A percentile compares a stretch with the other conserved stretches of the same genome.
These are phyloP conservation scores for Fusarium anguioides DNA, from an alignment of 2,329 filamentous ascomycete genomes.

Conservation along the genomic window DNA sequence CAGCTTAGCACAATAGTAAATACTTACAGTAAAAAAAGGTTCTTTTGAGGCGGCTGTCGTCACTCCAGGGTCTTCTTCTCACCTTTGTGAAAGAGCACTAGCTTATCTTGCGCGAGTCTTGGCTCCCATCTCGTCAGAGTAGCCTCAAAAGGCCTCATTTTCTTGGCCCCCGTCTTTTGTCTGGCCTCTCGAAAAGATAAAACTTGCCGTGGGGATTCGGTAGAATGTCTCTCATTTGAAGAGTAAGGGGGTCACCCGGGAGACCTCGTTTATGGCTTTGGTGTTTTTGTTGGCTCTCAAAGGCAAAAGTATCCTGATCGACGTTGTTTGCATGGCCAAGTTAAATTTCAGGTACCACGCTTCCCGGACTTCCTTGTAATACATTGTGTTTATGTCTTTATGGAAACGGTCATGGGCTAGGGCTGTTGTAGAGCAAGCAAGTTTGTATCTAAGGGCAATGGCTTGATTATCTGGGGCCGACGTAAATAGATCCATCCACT, in stretches of 20 bases:
- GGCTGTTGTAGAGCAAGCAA: background rate
- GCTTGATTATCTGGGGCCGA: slow-evolving; percentile 25
- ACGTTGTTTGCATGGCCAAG: slow-evolving; percentile 1
- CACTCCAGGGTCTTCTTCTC: slow-evolving; percentile 27
- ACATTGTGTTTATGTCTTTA: slow-evolving; percentile 11
- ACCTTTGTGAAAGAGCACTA: slow-evolving; percentile 10
- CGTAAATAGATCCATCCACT: slow-evolving; percentile 25
- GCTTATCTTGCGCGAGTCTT: background rate
- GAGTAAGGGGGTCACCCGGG: background rate
- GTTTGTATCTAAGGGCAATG: background rate
- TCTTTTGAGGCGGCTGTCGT: slow-evolving; percentile 18
- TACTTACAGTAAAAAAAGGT: background rate
- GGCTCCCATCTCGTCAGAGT: slow-evolving; percentile 24
- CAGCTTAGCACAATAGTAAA: background rate
- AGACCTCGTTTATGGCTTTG: slow-evolving; percentile 4
- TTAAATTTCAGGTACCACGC: slow-evolving; percentile 5
- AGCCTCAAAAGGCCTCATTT: slow-evolving; percentile 37
- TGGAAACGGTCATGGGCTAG: slow-evolving; percentile 12
- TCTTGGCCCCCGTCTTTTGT: slow-evolving; percentile 4
- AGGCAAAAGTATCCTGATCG: slow-evolving; percentile 5
- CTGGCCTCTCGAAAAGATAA: background rate
- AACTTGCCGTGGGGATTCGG: slow-evolving; percentile 9
- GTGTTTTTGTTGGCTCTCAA: background rate
- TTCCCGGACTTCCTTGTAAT: background rate
- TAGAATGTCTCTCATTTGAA: background rate